These are phyloP conservation scores for Pichia manshurica DNA, from an alignment of 805 yeast genomes.

Conservation along the genomic window DNA sequence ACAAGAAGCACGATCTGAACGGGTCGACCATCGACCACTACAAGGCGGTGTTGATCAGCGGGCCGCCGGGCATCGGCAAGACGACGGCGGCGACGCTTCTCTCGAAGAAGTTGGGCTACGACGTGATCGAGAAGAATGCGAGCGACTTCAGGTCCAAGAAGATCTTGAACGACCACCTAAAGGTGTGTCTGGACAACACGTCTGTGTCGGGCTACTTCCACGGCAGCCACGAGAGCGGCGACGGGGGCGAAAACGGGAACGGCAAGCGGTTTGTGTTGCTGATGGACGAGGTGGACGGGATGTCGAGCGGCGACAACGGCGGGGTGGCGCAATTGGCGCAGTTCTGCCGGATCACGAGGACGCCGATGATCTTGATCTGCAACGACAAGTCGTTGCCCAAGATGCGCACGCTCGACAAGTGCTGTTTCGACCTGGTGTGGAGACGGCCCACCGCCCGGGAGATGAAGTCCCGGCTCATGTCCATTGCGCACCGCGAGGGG, in stretches of 20 bases:
- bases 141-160: constrained; percentile 87
- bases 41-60: constrained; percentile 81
- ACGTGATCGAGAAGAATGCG: constrained; percentile 72
- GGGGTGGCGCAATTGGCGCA: constrained; percentile 94
- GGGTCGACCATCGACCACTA: constrained; percentile 60
- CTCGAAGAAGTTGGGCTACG: constrained; percentile 65
- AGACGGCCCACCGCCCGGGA: constrained; percentile 83
- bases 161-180: constrained; percentile 60
- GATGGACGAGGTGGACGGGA: constrained; percentile 99
- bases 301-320: constrained; percentile 98
- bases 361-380: constrained; percentile 90
- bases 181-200: constrained; percentile 69
- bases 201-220: constrained; percentile 77
- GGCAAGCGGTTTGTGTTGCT: constrained; percentile 67
- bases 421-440: constrained; percentile 73
- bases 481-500: constrained; percentile 83
- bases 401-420: constrained; percentile 91
- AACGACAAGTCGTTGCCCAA: constrained; percentile 90
- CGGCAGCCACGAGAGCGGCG: constrained; percentile 14
- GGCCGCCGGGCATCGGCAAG: constrained; percentile 85
- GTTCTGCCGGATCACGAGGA: constrained; percentile 75
- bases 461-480: constrained; percentile 77
- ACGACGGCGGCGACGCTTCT: constrained; percentile 77
- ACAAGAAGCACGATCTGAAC: constrained; percentile 43
- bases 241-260: constrained; percentile 14